Evolutionary conservation across 768 basidiomycete species (phyloP).

Genomic region (Hirschioporus abietinus): DNA sequence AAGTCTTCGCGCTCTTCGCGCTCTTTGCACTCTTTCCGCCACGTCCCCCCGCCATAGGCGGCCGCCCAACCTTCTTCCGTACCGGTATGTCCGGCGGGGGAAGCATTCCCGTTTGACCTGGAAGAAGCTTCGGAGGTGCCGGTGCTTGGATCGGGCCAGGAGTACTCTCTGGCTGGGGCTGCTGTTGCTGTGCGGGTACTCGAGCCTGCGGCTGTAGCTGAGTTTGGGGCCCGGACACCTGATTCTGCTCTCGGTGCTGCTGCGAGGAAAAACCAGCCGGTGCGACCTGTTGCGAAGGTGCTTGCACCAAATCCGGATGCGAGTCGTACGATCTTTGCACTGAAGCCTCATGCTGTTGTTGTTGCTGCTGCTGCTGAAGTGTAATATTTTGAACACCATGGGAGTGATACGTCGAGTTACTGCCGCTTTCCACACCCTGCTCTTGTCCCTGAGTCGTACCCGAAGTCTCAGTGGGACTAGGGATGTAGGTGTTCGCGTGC

Average conservation of each 20-base stretch:
- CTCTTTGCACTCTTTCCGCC: background rate
- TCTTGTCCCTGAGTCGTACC: background rate
- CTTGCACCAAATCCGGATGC: background rate
- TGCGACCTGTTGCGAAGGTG: background rate
- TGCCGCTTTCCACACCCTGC: background rate
- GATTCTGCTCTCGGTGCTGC: background rate
- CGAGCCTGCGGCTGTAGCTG: background rate
- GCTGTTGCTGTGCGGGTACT: background rate
- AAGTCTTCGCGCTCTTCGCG: background rate
- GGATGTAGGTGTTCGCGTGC: background rate
- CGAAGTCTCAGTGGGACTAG: background rate
- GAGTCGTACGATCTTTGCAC: background rate
- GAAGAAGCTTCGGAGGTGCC: background rate
- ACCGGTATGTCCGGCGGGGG: background rate
- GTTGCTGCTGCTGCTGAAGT: background rate
- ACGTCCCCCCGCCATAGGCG: no score
- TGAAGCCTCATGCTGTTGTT: background rate
- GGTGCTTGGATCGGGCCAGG: no score
- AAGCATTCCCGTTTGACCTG: background rate
- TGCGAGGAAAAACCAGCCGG: background rate
- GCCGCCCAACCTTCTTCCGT: background rate
- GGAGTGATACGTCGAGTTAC: background rate
- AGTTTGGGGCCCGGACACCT: background rate
- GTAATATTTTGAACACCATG: background rate
- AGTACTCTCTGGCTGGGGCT: no score